phyloP scores from a whole-genome alignment of 306 rosid genomes.

The Pyrus bretschneideri region DNA sequence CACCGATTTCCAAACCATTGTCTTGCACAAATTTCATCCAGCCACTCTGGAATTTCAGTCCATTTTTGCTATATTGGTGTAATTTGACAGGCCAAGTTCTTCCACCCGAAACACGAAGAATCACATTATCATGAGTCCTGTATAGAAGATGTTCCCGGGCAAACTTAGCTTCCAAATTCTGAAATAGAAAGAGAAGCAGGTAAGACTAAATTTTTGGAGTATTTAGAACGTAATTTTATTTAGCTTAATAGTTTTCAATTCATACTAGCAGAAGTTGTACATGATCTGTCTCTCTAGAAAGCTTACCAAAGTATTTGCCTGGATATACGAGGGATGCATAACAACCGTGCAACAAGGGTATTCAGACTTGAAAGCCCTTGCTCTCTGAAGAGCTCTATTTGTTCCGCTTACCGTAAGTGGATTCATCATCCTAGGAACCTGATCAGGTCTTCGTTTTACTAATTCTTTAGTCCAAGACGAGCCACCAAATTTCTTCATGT shows the following conservation, averaged over 20 bases:
- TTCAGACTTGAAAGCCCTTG: neutral
- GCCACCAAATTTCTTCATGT: neutral
- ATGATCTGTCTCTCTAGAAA: neutral
- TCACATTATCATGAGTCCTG: neutral
- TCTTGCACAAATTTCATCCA: slow-evolving; percentile 17
- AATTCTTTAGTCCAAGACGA: neutral
- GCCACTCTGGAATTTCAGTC: neutral
- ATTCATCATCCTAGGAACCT: too few relatives aligned
- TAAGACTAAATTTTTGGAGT: neutral
- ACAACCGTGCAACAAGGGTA: neutral
- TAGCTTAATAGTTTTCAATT: too few relatives aligned
- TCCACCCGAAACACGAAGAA: neutral
- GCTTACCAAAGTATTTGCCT: slow-evolving; percentile 3
- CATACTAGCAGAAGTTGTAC: too few relatives aligned
- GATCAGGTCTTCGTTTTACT: neutral
- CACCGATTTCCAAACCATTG: slow-evolving; percentile 6
- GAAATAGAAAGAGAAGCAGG: neutral
- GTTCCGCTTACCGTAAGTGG: too few relatives aligned
- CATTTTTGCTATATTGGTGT: too few relatives aligned
- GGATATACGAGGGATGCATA: neutral
- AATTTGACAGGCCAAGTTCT: neutral
- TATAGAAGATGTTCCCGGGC: neutral
- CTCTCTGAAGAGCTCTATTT: neutral
- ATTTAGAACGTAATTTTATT: neutral
- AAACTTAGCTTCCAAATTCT: neutral